Evolutionary conservation across 2,329 filamentous ascomycete genomes (phyloP).

Genomic region (Phialemoniopsis sp.): DNA sequence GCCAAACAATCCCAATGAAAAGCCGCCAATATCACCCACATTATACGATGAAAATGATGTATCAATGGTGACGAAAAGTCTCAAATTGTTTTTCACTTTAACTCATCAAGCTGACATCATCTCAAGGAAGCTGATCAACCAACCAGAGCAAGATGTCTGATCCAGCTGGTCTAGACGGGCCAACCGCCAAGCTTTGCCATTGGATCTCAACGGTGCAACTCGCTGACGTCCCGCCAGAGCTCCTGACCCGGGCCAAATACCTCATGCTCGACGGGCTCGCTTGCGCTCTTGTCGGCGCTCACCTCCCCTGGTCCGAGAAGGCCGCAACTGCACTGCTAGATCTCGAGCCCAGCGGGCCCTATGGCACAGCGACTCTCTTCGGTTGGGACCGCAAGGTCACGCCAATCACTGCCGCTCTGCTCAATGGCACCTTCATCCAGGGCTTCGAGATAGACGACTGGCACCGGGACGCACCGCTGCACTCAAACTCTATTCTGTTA

Average conservation of each 20-base stretch:
- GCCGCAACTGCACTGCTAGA: constrained; percentile 22
- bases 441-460: constrained; percentile 38
- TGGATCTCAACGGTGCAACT: constrained; percentile 19
- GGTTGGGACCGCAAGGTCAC: constrained; percentile 22
- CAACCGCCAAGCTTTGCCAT: constrained; percentile 13
- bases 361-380: constrained; percentile 13
- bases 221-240: constrained; percentile 21
- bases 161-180: background rate
- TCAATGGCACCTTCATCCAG: constrained; percentile 39
- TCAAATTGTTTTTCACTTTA: no score
- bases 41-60: no score
- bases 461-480: constrained; percentile 32
- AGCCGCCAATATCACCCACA: no score
- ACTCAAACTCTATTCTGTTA: constrained; percentile 29
- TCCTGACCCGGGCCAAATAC: constrained; percentile 30
- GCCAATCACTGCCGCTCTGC: constrained; percentile 29
- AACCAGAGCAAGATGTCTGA: no score
- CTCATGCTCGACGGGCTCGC: constrained; percentile 36
- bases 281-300: constrained; percentile 31
- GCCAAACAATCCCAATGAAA: no score
- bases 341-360: constrained; percentile 22
- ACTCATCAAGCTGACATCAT: no score
- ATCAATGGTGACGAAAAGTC: no score
- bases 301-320: constrained; percentile 32
- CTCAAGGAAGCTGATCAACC: no score